Evolutionary conservation across 805 yeast genomes (phyloP), one percentile per base, ranked within the genome.

Genomic region (Yarrowia porcina): DNA sequence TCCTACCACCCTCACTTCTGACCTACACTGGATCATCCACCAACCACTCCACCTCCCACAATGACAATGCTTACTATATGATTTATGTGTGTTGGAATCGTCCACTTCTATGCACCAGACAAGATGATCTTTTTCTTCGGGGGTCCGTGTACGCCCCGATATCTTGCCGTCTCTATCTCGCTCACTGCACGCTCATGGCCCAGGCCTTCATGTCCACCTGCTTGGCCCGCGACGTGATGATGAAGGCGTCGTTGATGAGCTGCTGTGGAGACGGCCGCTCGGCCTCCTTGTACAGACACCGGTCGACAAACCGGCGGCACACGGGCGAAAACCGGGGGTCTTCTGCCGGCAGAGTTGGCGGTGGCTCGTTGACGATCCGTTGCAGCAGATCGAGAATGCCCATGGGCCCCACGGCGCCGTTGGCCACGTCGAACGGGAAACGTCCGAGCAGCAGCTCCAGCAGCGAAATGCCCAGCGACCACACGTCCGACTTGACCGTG

Each of bases 401-500:
- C 69, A 89, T 88, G 35, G 74, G 66, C 8, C 67, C 66, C 1
- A 69, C 71, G 8, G 70, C 66, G n/a, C 44, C 63, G 33, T 63
- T 57, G 39, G 65, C 66, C 27, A 65, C 63, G 32, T 62, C 67
- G 78, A 92, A 86, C 2, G 97, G 94, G 68, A 88, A 87, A 61
- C 79, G 80, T 0, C 98, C 98, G 3, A 89, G 83, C 0, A 97
- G 93, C 60, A 94, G 77, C 73, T 94, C 98, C 57, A 90, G 84
- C 41, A 94, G 78, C 86, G 92, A 88, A 47, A 94, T 77, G 0
- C 99, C 99, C 67, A 92, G 76, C 0, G 97, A 90, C 99, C 99
- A 94, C 12, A 94, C 93, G 73, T 94, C 99, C 38, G 96, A 93
- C 68, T 92, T 91, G n/a, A 92, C 87, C 9, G 96, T 88, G 75